phyloP scores from a whole-genome alignment of 441 rosid species.

The Euphorbia celastroides region DNA sequence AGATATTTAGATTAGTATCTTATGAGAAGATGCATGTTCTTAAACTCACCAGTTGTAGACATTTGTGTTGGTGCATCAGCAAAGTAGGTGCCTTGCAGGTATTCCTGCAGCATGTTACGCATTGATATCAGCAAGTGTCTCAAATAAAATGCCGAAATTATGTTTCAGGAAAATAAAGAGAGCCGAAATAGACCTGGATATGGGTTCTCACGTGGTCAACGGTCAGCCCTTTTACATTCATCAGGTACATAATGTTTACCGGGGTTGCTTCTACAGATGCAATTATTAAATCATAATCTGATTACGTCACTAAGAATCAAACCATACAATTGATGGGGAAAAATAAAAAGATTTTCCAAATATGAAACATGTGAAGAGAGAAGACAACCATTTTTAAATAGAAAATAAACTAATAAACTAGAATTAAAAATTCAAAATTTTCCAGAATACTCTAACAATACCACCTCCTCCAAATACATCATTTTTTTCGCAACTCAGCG shows the following conservation, averaged over 20 bases:
- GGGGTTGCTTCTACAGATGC: slow-evolving; percentile 39
- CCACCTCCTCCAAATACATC: neutral
- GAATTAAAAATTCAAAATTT: too few relatives aligned
- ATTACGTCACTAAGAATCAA: neutral
- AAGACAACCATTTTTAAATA: neutral
- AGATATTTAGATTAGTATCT: neutral
- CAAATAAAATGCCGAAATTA: neutral
- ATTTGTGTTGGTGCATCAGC: neutral
- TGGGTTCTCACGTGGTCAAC: slow-evolving; percentile 38
- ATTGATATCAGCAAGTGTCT: neutral
- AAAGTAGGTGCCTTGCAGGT: neutral
- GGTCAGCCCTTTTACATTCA: slow-evolving; percentile 28
- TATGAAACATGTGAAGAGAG: neutral
- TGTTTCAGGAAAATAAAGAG: neutral
- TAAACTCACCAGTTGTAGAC: neutral
- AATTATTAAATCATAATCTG: neutral
- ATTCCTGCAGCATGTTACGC: slow-evolving; percentile 2
- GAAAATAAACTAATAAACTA: neutral
- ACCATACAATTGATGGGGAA: neutral
- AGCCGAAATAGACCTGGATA: slow-evolving; percentile 28
- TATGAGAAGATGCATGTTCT: neutral
- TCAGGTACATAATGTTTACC: slow-evolving; percentile 15
- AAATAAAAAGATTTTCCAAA: neutral
- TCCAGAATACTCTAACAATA: neutral
- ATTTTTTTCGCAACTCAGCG: neutral